Conservation (phyloP, 2,329 filamentous ascomycete genomes). For the Xylariaceae sp. region DNA sequence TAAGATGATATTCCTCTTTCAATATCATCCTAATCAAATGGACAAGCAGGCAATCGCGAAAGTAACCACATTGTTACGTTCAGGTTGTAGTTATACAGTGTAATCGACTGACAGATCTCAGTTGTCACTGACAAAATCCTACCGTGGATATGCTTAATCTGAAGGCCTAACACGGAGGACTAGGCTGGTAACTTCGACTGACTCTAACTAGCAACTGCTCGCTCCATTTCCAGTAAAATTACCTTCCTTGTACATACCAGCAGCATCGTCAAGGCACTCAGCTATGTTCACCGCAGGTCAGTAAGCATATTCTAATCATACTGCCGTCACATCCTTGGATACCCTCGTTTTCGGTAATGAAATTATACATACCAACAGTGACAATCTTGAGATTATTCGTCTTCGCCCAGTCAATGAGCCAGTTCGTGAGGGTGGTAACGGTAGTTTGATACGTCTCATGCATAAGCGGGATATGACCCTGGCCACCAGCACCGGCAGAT, state of each 20-base stretch:
- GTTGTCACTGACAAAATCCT: too few relatives aligned
- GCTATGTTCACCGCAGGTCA: slow-evolving; percentile 36
- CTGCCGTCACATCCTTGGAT: too few relatives aligned
- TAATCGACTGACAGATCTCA: too few relatives aligned
- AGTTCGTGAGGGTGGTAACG: slow-evolving; percentile 54
- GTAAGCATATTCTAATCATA: neutral
- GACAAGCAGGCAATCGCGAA: too few relatives aligned
- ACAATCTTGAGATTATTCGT: slow-evolving; percentile 55
- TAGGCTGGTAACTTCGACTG: neutral
- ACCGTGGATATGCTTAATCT: too few relatives aligned
- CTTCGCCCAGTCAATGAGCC: slow-evolving; percentile 57
- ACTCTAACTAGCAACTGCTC: slow-evolving; percentile 36
- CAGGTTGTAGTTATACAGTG: too few relatives aligned
- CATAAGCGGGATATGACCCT: slow-evolving; percentile 62
- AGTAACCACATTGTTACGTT: too few relatives aligned
- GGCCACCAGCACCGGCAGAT: slow-evolving; percentile 48
- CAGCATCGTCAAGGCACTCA: slow-evolving; percentile 50
- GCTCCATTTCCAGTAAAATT: slow-evolving; percentile 46
- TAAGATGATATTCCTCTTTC: too few relatives aligned
- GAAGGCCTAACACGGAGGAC: too few relatives aligned
- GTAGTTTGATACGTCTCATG: slow-evolving; percentile 60
- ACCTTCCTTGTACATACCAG: slow-evolving; percentile 48
- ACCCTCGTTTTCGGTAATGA: too few relatives aligned
- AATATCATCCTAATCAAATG: too few relatives aligned
- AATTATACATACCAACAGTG: slow-evolving; percentile 52